phyloP scores from a whole-genome alignment of 1,139 yeast species.

The Zygosaccharomyces pseudobailii region DNA sequence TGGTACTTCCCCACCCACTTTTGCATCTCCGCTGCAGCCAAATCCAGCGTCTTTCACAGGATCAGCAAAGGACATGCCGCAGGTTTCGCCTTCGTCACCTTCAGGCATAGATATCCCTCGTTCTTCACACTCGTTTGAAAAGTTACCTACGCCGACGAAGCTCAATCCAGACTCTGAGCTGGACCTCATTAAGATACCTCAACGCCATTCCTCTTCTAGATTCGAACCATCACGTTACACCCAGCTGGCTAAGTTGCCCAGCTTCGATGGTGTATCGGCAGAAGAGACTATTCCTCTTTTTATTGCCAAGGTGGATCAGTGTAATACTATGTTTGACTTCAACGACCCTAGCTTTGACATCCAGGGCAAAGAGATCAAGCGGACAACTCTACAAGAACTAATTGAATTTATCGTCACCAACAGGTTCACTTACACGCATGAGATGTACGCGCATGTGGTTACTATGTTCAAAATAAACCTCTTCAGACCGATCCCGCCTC shows the following conservation, averaged over 20 bases:
- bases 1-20: constrained; percentile 12
- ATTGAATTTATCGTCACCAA: constrained; percentile 81
- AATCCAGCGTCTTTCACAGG: constrained; percentile 5
- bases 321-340: constrained; percentile 91
- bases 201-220: constrained; percentile 89
- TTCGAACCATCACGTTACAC: constrained; percentile 78
- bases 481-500: constrained; percentile 96
- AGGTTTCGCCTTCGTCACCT: constrained; percentile 21
- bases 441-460: constrained; percentile 83
- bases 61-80: constrained; percentile 8
- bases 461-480: constrained; percentile 84
- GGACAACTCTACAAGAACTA: constrained; percentile 80
- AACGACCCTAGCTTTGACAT: constrained; percentile 89
- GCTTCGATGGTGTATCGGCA: constrained; percentile 84
- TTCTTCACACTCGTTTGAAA: constrained; percentile 43
- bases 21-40: constrained; percentile 12
- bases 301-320: constrained; percentile 85
- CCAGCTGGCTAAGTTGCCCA: constrained; percentile 77
- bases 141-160: constrained; percentile 42
- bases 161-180: constrained; percentile 42
- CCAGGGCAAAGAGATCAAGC: constrained; percentile 86
- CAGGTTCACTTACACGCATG: constrained; percentile 81
- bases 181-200: constrained; percentile 69
- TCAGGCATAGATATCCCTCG: constrained; percentile 39
- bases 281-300: constrained; percentile 80